A percentile compares a stretch with the other conserved stretches of the same genome.
Evolutionary conservation across 306 rosid genomes (phyloP).

Genomic region (Vicia faba): DNA sequence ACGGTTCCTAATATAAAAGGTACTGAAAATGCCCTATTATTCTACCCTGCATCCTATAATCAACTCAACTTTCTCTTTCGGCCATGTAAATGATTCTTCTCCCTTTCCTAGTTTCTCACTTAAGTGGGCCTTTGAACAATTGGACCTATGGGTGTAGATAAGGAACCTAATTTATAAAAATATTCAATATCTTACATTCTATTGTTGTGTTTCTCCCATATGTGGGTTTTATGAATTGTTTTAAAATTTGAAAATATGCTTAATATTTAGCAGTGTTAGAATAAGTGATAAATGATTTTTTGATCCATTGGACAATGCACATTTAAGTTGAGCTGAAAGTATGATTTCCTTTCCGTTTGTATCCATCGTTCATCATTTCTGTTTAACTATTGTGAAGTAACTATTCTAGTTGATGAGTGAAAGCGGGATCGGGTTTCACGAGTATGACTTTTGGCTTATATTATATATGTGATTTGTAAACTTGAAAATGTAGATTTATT

Average conservation of each 20-base stretch:
- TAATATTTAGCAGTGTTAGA: background rate
- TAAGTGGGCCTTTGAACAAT: no score
- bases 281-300: background rate
- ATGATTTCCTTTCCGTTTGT: constrained; percentile 4
- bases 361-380: constrained; percentile 7
- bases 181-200: no score
- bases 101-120: no score
- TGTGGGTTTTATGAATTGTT: constrained; percentile 9
- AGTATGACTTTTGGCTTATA: constrained; percentile 8
- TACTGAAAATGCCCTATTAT: no score
- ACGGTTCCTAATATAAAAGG: no score
- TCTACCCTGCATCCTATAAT: no score
- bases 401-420: background rate
- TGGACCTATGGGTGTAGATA: no score
- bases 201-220: background rate
- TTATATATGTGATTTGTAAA: background rate
- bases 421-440: constrained; percentile 8
- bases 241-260: constrained; percentile 6
- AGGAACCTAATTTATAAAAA: no score
- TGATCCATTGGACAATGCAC: background rate
- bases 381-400: background rate
- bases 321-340: constrained; percentile 12
- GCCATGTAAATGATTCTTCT: no score
- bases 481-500: constrained; percentile 12
- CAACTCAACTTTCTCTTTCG: no score